Conservation (phyloP, 306 rosid genomes). For the Vigna radiata region DNA sequence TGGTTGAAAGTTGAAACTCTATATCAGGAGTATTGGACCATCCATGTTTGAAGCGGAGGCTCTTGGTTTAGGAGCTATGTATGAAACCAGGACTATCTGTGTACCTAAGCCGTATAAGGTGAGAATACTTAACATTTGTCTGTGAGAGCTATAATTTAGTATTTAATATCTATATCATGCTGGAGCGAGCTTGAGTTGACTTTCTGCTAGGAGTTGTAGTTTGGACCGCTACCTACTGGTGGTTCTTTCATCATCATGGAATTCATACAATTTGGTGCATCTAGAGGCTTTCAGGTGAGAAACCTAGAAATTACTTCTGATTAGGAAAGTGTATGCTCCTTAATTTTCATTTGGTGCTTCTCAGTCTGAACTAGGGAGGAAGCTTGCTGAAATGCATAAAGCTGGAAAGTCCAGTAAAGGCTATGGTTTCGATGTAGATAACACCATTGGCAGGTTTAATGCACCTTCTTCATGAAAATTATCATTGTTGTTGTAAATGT, state of each 20-base stretch:
- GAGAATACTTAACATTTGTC: conserved; percentile 30
- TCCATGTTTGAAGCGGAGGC: conserved; percentile 98
- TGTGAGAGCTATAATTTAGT: conserved; percentile 15
- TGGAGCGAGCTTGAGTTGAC: conserved; percentile 38
- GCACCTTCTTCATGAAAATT: conserved; percentile 25
- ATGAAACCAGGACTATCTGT: conserved; percentile 69
- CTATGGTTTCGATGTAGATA: conserved; percentile 82
- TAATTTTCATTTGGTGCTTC: conserved; percentile 39
- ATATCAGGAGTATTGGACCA: conserved; percentile 86
- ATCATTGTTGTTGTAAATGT: conserved; percentile 4
- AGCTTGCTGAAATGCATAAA: conserved; percentile 96
- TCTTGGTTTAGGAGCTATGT: conserved; percentile 93
- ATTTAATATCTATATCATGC: conserved; percentile 17
- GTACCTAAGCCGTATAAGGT: conserved; percentile 97
- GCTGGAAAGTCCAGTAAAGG: conserved; percentile 84
- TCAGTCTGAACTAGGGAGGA: conserved; percentile 85
- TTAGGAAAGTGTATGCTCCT: conserved; percentile 30
- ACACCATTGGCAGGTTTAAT: conserved; percentile 90
- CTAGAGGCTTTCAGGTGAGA: conserved; percentile 84
- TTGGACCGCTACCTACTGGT: conserved; percentile 83
- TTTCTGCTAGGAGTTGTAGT: conserved; percentile 60
- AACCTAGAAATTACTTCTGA: conserved; percentile 14
- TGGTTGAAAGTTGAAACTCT: conserved; percentile 50
- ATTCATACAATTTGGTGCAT: conserved; percentile 78
- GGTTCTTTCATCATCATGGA: conserved; percentile 97